Conservation (phyloP, 306 rosid species). For the Rosa persica region DNA sequence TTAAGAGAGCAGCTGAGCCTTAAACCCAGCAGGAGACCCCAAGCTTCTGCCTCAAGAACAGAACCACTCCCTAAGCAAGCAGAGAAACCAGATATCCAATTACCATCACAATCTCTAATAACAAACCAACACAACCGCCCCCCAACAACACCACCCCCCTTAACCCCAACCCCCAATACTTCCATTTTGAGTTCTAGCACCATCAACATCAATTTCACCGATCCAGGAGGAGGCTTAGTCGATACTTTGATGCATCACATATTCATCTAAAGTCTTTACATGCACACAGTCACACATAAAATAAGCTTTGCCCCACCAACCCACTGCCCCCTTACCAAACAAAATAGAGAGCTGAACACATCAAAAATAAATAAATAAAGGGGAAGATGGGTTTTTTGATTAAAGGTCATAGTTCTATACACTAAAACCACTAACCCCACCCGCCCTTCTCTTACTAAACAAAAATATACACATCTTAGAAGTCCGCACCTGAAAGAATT, state of each 20-base stretch:
- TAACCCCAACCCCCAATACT: neutral
- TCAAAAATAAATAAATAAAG: neutral
- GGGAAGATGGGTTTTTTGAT: neutral
- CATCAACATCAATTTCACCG: neutral
- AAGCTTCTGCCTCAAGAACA: neutral
- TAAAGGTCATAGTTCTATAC: neutral
- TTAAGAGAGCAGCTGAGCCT: no score
- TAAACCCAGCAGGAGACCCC: neutral
- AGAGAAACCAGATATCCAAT: neutral
- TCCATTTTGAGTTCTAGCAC: neutral
- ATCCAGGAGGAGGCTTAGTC: neutral
- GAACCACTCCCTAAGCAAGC: neutral
- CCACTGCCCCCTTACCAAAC: neutral
- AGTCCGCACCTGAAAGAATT: conserved; percentile 62
- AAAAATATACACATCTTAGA: conserved; percentile 18
- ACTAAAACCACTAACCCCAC: neutral
- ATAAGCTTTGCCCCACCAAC: neutral
- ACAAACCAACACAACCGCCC: no score
- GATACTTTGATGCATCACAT: neutral
- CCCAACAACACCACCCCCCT: no score
- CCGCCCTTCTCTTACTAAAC: neutral
- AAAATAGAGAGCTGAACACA: neutral
- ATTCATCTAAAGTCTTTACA: neutral
- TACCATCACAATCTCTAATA: neutral
- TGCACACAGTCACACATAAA: neutral